phyloP scores from a whole-genome alignment of 495 filamentous ascomycete genomes.

The Aspergillus olivimuriae region DNA sequence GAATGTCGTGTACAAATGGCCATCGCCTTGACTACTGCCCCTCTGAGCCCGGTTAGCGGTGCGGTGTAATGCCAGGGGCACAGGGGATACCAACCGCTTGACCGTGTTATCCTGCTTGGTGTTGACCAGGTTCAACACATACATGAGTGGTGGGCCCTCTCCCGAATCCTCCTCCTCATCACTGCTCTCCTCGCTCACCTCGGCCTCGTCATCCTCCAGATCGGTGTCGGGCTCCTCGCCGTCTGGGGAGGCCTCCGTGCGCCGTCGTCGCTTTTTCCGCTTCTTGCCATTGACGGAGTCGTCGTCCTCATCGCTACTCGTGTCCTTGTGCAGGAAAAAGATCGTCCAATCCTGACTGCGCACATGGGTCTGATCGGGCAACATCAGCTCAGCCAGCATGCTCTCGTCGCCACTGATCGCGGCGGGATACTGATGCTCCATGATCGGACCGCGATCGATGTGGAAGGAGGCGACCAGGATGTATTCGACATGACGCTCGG shows the following conservation, averaged over 20 bases:
- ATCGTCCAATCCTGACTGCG: constrained; percentile 98
- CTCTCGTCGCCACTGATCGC: constrained; percentile 95
- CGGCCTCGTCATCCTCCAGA: constrained; percentile 40
- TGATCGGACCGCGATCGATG: constrained; percentile 89
- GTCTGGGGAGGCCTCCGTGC: constrained; percentile 30
- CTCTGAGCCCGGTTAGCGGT: constrained; percentile 45
- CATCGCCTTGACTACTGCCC: constrained; percentile 96
- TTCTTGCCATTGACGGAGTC: constrained; percentile 46
- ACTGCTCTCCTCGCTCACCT: constrained; percentile 40
- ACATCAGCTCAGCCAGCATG: constrained; percentile 98
- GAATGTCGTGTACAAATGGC: constrained; percentile 98
- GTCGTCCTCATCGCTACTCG: constrained; percentile 72
- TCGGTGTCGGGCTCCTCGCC: constrained; percentile 41
- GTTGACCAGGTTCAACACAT: constrained; percentile 95
- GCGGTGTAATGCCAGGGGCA: neutral
- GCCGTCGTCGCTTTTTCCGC: constrained; percentile 31
- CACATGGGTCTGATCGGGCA: constrained; percentile 94
- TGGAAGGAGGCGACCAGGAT: constrained; percentile 98
- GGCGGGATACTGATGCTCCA: constrained; percentile 96
- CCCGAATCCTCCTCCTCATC: constrained; percentile 56
- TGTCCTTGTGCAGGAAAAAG: constrained; percentile 97
- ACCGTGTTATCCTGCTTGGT: constrained; percentile 92
- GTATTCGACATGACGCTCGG: constrained; percentile 95
- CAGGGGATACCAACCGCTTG: constrained; percentile 51
- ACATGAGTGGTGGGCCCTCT: constrained; percentile 86